A percentile compares a stretch with the other conserved stretches of the same genome.
Evolutionary conservation across 169 alveolate genomes (phyloP).

Genomic region (Pseudocohnilembus persalinus): DNA sequence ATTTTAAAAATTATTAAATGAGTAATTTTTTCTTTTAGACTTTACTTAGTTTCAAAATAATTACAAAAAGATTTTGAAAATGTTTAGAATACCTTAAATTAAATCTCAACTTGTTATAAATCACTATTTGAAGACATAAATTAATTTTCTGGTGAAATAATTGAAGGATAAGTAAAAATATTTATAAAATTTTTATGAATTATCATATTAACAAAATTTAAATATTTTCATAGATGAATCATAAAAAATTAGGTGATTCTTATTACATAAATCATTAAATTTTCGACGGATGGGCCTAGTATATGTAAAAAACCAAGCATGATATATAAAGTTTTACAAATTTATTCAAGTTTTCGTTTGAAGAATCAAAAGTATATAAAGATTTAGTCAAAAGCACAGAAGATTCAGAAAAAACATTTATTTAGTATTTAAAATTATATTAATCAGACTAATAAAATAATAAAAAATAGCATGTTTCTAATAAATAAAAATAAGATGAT

Average conservation of each 20-base stretch:
- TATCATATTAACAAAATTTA: too few species aligned
- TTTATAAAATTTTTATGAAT: background rate
- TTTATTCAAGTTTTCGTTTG: background rate
- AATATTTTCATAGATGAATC: background rate
- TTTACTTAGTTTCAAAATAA: background rate
- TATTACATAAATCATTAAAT: too few species aligned
- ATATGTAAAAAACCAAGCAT: background rate
- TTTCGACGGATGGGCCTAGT: background rate
- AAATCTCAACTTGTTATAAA: background rate
- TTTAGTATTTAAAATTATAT: too few species aligned
- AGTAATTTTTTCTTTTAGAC: background rate
- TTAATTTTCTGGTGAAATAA: background rate
- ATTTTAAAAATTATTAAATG: too few species aligned
- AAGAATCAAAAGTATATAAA: background rate
- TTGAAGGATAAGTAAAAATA: background rate
- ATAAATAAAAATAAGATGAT: background rate
- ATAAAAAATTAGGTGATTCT: background rate
- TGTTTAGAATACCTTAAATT: background rate
- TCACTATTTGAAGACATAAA: background rate
- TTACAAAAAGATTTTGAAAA: background rate
- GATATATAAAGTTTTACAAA: background rate
- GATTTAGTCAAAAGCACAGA: background rate
- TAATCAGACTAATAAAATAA: too few species aligned
- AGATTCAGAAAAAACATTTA: background rate
- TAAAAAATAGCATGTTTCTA: too few species aligned